Base-by-base conservation (phyloP, 1,284 basidiomycete genomes). In the Malassezia pachydermatis region DNA sequence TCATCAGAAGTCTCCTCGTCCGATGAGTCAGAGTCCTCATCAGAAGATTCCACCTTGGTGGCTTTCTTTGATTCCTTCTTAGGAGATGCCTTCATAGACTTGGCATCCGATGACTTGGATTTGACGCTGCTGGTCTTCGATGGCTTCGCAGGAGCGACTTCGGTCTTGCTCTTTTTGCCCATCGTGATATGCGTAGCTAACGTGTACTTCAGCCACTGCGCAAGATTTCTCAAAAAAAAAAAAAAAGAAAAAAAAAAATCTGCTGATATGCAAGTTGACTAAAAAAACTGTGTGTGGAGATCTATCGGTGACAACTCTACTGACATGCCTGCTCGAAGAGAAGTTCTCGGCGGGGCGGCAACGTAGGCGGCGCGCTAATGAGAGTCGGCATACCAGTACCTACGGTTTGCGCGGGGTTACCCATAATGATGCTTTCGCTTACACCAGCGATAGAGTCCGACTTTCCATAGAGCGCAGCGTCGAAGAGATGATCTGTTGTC, bases 401-500 rank as follows among this genome's bases (percentile, higher is more conserved):
- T 65, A 90, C 90, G 57, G 83, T 85, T 17, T 88, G 84, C 0
- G 90, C 88, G n/a, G 90, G 84, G 65, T 94, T 95, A 27, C 94
- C 92, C 88, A 99, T 94, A 72, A 99, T 98, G 73, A 99, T 99
- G 72, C 90, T 95, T 73, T 99, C 94, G 16, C 89, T 95, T 0
- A 98, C 92, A 51, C 94, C 94, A 28, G 88, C 82, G 51, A 99
- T 94, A 49, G 80, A 81, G 68, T 99, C 94, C 46, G 83, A 88
- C 75, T 98, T 96, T 16, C 89, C 88, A 72, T 84, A 94, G 8
- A 94, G 84, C 4, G 94, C 86, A 1, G 94, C 94, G 67, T 99
- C 90, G 74, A 99, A 99, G 55, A 99, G 75, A 73, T 98, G 94
- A 75, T 98, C 94, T 10, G 94, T 98, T 23, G 94, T 98, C 77